A percentile compares a stretch with the other conserved stretches of the same genome.
Conservation (phyloP, 73 alveolate genomes). For the Loxodes magnus region DNA sequence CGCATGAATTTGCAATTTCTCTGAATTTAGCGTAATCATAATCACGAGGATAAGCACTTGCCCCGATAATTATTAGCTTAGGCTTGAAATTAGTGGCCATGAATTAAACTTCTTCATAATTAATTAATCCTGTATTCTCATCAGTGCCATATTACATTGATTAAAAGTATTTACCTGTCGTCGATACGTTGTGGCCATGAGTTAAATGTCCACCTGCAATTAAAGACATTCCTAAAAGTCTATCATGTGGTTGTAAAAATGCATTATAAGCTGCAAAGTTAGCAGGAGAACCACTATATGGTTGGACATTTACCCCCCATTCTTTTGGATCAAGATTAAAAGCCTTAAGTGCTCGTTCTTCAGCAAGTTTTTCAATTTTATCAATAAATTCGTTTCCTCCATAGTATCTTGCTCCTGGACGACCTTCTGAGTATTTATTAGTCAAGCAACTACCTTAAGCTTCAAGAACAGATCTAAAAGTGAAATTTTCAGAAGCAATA, state of each 20-base stretch:
- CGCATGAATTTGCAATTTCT: constrained; percentile 63
- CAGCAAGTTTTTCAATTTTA: constrained; percentile 63
- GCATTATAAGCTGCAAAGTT: constrained; percentile 90
- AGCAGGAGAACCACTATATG: constrained; percentile 92
- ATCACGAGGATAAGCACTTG: constrained; percentile 82
- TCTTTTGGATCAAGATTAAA: constrained; percentile 56
- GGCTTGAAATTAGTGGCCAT: constrained; percentile 66
- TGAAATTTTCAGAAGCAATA: constrained; percentile 76
- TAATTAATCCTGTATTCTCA: constrained; percentile 34
- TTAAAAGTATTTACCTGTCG: constrained; percentile 73
- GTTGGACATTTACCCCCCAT: constrained; percentile 95
- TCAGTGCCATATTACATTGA: constrained; percentile 67
- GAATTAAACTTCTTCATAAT: constrained; percentile 71
- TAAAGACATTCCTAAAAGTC: constrained; percentile 71
- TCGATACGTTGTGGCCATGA: constrained; percentile 85
- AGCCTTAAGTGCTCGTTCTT: constrained; percentile 79
- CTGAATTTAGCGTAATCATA: constrained; percentile 68
- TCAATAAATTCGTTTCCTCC: constrained; percentile 83
- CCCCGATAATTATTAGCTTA: constrained; percentile 67
- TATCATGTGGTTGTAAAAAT: constrained; percentile 69
- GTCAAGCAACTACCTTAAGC: constrained; percentile 77
- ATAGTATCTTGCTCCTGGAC: constrained; percentile 85
- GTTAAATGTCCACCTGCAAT: constrained; percentile 93
- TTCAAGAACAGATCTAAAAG: constrained; percentile 68
- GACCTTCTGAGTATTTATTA: constrained; percentile 92